Percentiles rank a stretch among this genome's conserved stretches.
Conservation (phyloP, 2,329 filamentous ascomycete genomes). For the Paecilomyces sp. region DNA sequence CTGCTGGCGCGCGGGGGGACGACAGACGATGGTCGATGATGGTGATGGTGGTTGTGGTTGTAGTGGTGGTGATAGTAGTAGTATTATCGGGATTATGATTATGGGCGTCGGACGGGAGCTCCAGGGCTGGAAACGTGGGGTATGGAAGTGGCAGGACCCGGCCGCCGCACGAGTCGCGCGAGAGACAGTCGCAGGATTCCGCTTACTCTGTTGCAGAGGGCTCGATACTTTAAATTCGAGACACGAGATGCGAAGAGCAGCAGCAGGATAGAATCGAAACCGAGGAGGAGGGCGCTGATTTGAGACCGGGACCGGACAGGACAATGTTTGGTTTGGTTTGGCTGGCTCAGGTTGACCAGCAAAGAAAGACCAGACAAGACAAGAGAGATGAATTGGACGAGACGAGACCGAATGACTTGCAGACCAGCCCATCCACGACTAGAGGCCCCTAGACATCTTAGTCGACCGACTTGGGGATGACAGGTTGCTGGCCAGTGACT, state of each 20-base stretch:
- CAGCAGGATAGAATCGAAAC: no score
- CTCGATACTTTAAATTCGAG: background rate
- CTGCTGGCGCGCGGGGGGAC: constrained; percentile 11
- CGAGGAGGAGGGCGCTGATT: no score
- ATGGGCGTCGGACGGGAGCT: constrained; percentile 8
- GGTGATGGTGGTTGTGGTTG: constrained; percentile 1
- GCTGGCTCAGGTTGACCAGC: no score
- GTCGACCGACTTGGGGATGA: background rate
- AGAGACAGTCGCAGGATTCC: background rate
- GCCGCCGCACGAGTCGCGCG: background rate
- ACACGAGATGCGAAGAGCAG: background rate
- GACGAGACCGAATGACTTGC: background rate
- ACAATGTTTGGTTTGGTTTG: no score
- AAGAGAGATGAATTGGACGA: background rate
- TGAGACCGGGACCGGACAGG: no score
- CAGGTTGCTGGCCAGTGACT: background rate
- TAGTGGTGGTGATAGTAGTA: constrained; percentile 2
- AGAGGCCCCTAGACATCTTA: background rate
- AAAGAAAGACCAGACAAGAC: background rate
- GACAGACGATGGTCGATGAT: constrained; percentile 8
- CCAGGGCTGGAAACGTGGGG: constrained; percentile 9
- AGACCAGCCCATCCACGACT: background rate
- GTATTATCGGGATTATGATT: no score
- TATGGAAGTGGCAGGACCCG: background rate
- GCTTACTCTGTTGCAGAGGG: background rate